Conservation (phyloP, 768 basidiomycete genomes). For the Kwoniella dendrophila region DNA sequence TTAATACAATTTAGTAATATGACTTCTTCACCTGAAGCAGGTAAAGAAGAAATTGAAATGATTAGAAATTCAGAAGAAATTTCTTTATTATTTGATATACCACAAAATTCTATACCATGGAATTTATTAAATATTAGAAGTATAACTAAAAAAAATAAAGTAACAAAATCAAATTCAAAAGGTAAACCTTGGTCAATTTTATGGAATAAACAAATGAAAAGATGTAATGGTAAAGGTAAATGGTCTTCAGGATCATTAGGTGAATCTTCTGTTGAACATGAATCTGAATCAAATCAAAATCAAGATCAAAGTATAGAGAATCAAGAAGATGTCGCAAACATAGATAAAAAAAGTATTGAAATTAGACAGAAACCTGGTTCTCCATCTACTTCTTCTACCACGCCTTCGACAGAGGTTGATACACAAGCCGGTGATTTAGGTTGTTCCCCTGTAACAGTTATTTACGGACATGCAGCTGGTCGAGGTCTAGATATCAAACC, state of each 20-base stretch:
- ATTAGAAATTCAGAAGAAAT: conserved; percentile 59
- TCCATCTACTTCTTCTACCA: conserved; percentile 13
- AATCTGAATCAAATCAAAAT: no score
- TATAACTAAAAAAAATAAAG: conserved; percentile 56
- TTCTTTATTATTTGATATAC: conserved; percentile 67
- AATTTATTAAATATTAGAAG: conserved; percentile 73
- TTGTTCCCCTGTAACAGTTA: conserved; percentile 61
- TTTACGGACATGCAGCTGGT: conserved; percentile 81
- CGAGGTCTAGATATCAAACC: conserved; percentile 78
- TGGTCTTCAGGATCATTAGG: conserved; percentile 61
- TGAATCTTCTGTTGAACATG: conserved; percentile 46
- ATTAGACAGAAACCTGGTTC: conserved; percentile 38
- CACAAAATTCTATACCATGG: conserved; percentile 79
- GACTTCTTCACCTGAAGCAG: conserved; percentile 10
- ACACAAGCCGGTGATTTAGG: conserved; percentile 24
- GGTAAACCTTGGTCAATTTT: conserved; percentile 75
- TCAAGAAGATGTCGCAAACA: conserved; percentile 58
- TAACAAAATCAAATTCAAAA: conserved; percentile 58
- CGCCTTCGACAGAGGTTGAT: conserved; percentile 1
- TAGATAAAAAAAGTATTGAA: conserved; percentile 34
- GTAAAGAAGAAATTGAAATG: conserved; percentile 7
- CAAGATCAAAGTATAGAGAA: no score
- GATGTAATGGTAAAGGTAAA: conserved; percentile 44
- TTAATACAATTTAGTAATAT: conserved; percentile 60
- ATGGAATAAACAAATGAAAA: conserved; percentile 61